A percentile compares a stretch with the other conserved stretches of the same genome.
Conservation (phyloP, 495 filamentous ascomycete species). For the Penicillium roqueforti region DNA sequence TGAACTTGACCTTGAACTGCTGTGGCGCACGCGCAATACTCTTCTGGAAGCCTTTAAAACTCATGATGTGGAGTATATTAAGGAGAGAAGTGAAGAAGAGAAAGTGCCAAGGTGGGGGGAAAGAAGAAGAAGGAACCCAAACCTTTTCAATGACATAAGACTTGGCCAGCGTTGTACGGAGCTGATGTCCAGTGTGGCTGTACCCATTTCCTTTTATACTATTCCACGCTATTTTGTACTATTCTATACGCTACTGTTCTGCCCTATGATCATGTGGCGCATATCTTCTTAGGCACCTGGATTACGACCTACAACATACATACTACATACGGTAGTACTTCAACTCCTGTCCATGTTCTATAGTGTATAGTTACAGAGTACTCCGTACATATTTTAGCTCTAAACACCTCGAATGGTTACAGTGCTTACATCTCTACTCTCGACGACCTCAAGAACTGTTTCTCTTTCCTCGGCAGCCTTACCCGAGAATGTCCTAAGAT, state of each 20-base stretch:
- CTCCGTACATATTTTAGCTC: too few species aligned
- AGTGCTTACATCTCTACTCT: too few species aligned
- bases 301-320: neutral
- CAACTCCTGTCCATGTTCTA: too few species aligned
- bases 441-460: neutral
- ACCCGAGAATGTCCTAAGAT: neutral
- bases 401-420: too few species aligned
- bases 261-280: conserved; percentile 10
- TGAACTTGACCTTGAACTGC: conserved; percentile 85
- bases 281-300: neutral
- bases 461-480: conserved; percentile 2
- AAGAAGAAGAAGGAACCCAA: conserved; percentile 7
- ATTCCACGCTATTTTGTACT: neutral
- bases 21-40: conserved; percentile 84
- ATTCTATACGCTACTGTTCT: neutral
- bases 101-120: conserved; percentile 15
- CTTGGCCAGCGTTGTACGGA: conserved; percentile 3
- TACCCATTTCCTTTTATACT: conserved; percentile 2
- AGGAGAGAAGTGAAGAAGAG: conserved; percentile 10
- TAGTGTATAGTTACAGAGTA: too few species aligned
- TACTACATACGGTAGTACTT: neutral
- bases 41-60: conserved; percentile 94
- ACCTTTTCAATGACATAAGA: conserved; percentile 36
- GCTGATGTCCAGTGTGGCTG: conserved; percentile 21
- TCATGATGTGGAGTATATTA: conserved; percentile 58